Evolutionary conservation across 73 alveolate genomes (phyloP).

Genomic region (Blepharisma stoltei): DNA sequence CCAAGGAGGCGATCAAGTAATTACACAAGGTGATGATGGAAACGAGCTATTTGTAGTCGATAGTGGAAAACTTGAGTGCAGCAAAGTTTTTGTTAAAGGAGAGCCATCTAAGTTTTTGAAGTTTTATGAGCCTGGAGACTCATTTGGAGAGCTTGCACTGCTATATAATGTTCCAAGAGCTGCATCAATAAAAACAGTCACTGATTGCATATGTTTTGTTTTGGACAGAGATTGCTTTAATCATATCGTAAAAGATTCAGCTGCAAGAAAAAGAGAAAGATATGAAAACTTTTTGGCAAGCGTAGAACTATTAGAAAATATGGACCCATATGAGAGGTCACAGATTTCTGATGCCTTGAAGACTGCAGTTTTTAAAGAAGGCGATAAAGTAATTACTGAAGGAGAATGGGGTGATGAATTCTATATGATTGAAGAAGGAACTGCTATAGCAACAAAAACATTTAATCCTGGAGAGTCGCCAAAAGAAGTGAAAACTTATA

Average conservation of each 20-base stretch:
- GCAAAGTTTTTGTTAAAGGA: slow-evolving; percentile 50
- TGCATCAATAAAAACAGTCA: slow-evolving; percentile 66
- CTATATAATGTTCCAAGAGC: slow-evolving; percentile 90
- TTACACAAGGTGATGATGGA: slow-evolving; percentile 92
- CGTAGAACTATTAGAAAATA: slow-evolving; percentile 64
- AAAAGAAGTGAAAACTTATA: slow-evolving; percentile 34
- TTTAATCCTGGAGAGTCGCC: slow-evolving; percentile 49
- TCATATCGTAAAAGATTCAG: slow-evolving; percentile 86
- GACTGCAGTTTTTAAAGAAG: slow-evolving; percentile 49
- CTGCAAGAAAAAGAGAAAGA: slow-evolving; percentile 83
- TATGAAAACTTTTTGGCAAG: slow-evolving; percentile 72
- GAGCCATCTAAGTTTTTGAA: slow-evolving; percentile 50
- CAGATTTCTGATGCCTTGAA: slow-evolving; percentile 85
- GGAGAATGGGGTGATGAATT: slow-evolving; percentile 91
- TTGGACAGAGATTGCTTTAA: slow-evolving; percentile 90
- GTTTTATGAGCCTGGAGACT: slow-evolving; percentile 76
- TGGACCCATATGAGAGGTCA: slow-evolving; percentile 84
- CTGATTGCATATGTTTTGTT: slow-evolving; percentile 61
- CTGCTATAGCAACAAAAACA: slow-evolving; percentile 82
- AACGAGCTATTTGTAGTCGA: slow-evolving; percentile 87
- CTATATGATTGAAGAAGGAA: slow-evolving; percentile 90
- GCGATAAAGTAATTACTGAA: slow-evolving; percentile 69
- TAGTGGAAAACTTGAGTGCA: slow-evolving; percentile 69
- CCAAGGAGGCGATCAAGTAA: slow-evolving; percentile 64
- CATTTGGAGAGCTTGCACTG: slow-evolving; percentile 93